Conservation (phyloP, 2,329 filamentous ascomycete species). For the Aspergillus tanneri region DNA sequence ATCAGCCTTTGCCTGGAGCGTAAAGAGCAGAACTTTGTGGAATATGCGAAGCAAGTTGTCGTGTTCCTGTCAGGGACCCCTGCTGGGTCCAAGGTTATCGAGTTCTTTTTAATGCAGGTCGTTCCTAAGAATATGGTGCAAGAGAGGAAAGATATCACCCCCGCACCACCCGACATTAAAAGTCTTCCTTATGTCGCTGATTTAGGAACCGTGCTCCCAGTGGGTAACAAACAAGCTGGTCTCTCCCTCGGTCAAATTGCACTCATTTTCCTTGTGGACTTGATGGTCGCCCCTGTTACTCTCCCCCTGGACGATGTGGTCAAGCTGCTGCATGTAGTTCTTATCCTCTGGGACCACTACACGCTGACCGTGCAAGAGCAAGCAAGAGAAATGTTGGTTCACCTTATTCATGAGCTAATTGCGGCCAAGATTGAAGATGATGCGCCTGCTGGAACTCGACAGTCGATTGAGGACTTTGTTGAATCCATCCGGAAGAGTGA, state of each 20-base stretch:
- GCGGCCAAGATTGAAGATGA: slow-evolving; percentile 76
- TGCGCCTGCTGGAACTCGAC: slow-evolving; percentile 63
- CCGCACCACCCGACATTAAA: slow-evolving; percentile 64
- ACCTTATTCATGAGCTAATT: slow-evolving; percentile 93
- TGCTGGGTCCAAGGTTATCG: slow-evolving; percentile 86
- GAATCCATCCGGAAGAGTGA: slow-evolving; percentile 85
- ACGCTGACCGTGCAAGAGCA: slow-evolving; percentile 93
- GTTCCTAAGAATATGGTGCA: slow-evolving; percentile 96
- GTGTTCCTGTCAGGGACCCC: slow-evolving; percentile 88
- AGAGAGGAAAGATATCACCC: slow-evolving; percentile 72
- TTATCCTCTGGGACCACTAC: slow-evolving; percentile 97
- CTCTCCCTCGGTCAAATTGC: slow-evolving; percentile 92
- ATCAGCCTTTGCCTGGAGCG: slow-evolving; percentile 90
- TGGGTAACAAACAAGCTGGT: slow-evolving; percentile 86
- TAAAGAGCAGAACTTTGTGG: slow-evolving; percentile 95
- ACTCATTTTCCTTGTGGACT: slow-evolving; percentile 87
- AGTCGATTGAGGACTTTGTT: slow-evolving; percentile 80
- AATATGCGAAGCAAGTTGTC: slow-evolving; percentile 96
- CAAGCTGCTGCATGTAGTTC: slow-evolving; percentile 82
- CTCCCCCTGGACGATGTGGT: slow-evolving; percentile 77
- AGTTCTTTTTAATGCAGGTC: slow-evolving; percentile 88
- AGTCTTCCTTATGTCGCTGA: slow-evolving; percentile 88
- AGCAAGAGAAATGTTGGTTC: slow-evolving; percentile 94
- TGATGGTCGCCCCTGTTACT: slow-evolving; percentile 90
- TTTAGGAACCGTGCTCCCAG: slow-evolving; percentile 71